Evolutionary conservation across 1,139 yeast species (phyloP).

Genomic region (Meyerozyma elateridarum): DNA sequence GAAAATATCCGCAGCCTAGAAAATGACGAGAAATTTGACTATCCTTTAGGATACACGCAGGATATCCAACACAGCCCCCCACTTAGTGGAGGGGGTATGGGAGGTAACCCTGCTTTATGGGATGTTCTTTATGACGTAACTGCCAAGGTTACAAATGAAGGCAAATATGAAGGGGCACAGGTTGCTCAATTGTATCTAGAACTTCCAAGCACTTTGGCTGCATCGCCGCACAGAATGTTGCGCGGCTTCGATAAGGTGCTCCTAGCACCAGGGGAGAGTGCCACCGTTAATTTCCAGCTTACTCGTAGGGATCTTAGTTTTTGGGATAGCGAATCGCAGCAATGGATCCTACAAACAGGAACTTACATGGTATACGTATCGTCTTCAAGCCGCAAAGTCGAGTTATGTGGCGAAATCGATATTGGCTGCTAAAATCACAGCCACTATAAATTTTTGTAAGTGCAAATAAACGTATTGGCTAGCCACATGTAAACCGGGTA

Average conservation of each 20-base stretch:
- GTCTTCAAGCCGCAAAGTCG: conserved; percentile 48
- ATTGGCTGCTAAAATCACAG: conserved; percentile 28
- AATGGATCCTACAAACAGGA: conserved; percentile 61
- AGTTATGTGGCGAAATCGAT: conserved; percentile 44
- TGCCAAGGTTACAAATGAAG: conserved; percentile 47
- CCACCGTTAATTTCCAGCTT: conserved; percentile 40
- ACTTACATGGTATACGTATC: conserved; percentile 51
- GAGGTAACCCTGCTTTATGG: conserved; percentile 46
- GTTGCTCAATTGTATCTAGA: conserved; percentile 58
- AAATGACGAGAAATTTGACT: conserved; percentile 39
- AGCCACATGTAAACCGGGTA: no score
- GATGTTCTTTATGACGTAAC: conserved; percentile 44
- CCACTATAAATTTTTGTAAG: no score
- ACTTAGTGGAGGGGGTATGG: conserved; percentile 55
- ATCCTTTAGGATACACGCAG: conserved; percentile 49
- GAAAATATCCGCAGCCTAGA: conserved; percentile 40
- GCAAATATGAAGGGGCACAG: conserved; percentile 46
- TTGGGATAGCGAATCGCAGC: conserved; percentile 56
- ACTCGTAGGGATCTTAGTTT: conserved; percentile 52
- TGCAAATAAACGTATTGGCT: no score
- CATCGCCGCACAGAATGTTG: conserved; percentile 48
- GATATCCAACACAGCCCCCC: conserved; percentile 36
- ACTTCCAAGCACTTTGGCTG: conserved; percentile 40
- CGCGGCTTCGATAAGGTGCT: conserved; percentile 59
- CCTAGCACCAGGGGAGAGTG: conserved; percentile 39